A percentile compares a stretch with the other conserved stretches of the same genome.
Conservation (phyloP, 768 basidiomycete genomes). For the Amanita phalloides region DNA sequence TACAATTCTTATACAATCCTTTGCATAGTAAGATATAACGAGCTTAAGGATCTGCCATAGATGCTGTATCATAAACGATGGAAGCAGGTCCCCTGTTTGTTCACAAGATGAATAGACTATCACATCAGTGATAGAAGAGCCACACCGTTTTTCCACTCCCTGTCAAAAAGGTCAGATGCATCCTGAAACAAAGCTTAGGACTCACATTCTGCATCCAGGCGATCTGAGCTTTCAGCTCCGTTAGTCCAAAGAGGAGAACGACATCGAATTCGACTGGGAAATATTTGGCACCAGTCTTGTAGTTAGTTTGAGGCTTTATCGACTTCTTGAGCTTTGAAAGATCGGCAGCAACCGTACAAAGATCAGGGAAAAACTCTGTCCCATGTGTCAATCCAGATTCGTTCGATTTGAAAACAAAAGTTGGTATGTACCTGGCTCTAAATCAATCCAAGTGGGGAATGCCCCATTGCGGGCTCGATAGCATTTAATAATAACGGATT, state of each 20-base stretch:
- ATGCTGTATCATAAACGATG: background rate
- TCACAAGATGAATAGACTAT: background rate
- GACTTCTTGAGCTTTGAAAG: slow-evolving; percentile 7
- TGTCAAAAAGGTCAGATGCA: background rate
- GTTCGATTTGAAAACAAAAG: background rate
- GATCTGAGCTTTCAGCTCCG: slow-evolving; percentile 35
- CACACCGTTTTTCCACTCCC: slow-evolving; percentile 14
- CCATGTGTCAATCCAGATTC: background rate
- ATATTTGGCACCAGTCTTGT: slow-evolving; percentile 7
- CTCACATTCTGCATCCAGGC: slow-evolving; percentile 30
- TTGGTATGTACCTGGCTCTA: slow-evolving; percentile 10
- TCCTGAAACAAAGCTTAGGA: background rate
- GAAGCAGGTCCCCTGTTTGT: slow-evolving; percentile 3
- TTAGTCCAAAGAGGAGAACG: slow-evolving; percentile 30
- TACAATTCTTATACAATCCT: too few relatives aligned
- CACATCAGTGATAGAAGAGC: background rate
- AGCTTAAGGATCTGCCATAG: background rate
- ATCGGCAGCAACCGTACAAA: slow-evolving; percentile 14
- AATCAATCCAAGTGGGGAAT: slow-evolving; percentile 12
- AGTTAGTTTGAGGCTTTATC: background rate
- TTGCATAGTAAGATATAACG: too few relatives aligned
- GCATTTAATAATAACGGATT: slow-evolving; percentile 3
- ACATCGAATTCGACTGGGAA: slow-evolving; percentile 23
- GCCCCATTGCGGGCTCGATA: background rate
- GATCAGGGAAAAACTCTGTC: slow-evolving; percentile 11